A percentile compares a stretch with the other conserved stretches of the same genome.
Conservation (phyloP, 805 yeast species). For the Zygotorulaspora florentina region DNA sequence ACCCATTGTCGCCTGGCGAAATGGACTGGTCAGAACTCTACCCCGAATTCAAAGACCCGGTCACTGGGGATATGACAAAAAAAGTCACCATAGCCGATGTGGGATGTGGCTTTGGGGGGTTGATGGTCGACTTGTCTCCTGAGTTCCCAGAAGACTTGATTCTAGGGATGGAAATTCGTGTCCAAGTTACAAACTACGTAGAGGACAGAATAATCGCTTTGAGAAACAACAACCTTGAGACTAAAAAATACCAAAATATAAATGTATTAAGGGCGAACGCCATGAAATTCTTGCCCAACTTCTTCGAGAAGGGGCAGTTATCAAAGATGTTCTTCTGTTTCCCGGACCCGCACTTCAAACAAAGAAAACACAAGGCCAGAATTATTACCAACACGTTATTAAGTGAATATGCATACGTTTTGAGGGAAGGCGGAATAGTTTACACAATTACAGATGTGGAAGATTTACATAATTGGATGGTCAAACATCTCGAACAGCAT, state of each 20-base stretch:
- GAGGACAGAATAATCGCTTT: constrained; percentile 92
- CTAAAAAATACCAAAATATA: constrained; percentile 64
- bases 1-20: constrained; percentile 71
- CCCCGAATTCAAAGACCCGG: constrained; percentile 53
- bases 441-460: constrained; percentile 95
- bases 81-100: constrained; percentile 87
- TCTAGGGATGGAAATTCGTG: constrained; percentile 96
- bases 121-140: constrained; percentile 73
- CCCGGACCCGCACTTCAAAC: constrained; percentile 99
- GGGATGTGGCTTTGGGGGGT: constrained; percentile 97
- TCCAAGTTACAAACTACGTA: constrained; percentile 94
- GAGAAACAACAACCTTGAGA: constrained; percentile 44
- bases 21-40: constrained; percentile 86
- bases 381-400: constrained; percentile 85
- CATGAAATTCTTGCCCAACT: constrained; percentile 95
- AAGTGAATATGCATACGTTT: constrained; percentile 87
- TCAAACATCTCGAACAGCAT: constrained; percentile 80
- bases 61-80: constrained; percentile 40
- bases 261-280: constrained; percentile 92
- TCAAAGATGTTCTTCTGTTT: constrained; percentile 95
- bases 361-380: constrained; percentile 95
- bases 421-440: constrained; percentile 79
- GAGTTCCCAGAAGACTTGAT: constrained; percentile 69
- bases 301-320: constrained; percentile 76
- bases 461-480: constrained; percentile 97